Evolutionary conservation across 2,329 filamentous ascomycete genomes (phyloP), one percentile per base, ranked within the genome.

Genomic region (Endoconidiophora laricicola): DNA sequence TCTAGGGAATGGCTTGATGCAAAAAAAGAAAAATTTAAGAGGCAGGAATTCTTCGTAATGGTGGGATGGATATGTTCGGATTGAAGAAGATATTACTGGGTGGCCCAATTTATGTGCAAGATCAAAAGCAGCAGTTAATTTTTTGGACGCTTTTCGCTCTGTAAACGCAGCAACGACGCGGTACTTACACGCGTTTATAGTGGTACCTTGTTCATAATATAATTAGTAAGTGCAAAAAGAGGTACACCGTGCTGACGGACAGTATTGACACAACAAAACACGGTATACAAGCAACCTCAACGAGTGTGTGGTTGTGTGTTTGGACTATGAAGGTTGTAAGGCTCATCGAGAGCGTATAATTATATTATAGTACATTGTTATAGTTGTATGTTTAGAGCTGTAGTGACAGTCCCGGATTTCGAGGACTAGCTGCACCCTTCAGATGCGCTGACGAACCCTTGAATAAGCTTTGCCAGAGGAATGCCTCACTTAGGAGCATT

Each of bases 401-500:
- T 33, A 73, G 57, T 50, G 65, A 65, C 44, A 63, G 62, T 3
- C 64, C 64, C 20, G 66, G 65, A 23, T 58, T 62, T 53, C 68
- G 62, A 46, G 60, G 66, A 16, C 41, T 50, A 4, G 64, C 62
- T 1, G 64, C 70, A 10, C 76, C 74, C 56, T 78, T 75, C 54
- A 98, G 69, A 68, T 98, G 91, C 37, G 91, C 93, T 49, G 86
- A 82, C 7, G 87, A 94, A 46, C 90, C 90, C 60, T 93, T 87
- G 67, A 95, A 98, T 42, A 98, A 70, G 61, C 86, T 94, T 68
- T 98, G 88, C 93, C 91, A 98, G 56, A 98, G 95, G 60, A 91
- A 98, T 2, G 91, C 91, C 67, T 98, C 91, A 61, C 87, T 95
- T 41, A 98, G 72, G 49, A 98, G 70, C 52, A 98, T 73, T 64